phyloP scores from a whole-genome alignment of 768 basidiomycete genomes.

The Hygrocybe coccinea region DNA sequence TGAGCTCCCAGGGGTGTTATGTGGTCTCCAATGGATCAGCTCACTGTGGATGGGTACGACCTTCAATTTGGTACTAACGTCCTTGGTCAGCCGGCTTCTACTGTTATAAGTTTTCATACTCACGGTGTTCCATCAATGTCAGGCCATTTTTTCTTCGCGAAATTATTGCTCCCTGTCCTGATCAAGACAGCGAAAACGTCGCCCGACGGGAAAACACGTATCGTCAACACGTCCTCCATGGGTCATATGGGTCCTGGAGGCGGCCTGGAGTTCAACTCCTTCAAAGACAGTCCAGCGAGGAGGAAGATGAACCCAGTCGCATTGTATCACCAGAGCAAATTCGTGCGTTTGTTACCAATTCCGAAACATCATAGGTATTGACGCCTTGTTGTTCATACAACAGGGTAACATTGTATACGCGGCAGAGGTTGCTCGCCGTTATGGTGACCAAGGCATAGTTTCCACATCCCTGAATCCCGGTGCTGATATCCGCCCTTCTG shows the following conservation, averaged over 20 bases:
- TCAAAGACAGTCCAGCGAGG: slow-evolving; percentile 33
- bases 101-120: background rate
- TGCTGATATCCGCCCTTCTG: slow-evolving; percentile 4
- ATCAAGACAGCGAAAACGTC: slow-evolving; percentile 36
- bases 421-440: slow-evolving; percentile 43
- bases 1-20: slow-evolving; percentile 42
- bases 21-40: slow-evolving; percentile 32
- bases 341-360: slow-evolving; percentile 30
- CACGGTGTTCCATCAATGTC: too few relatives aligned
- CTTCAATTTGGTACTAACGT: slow-evolving; percentile 57
- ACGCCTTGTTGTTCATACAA: too few relatives aligned
- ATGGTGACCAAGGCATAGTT: slow-evolving; percentile 44
- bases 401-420: slow-evolving; percentile 46
- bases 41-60: slow-evolving; percentile 49
- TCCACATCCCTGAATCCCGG: slow-evolving; percentile 46
- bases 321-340: slow-evolving; percentile 41
- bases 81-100: slow-evolving; percentile 31
- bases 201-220: slow-evolving; percentile 40
- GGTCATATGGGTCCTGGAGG: slow-evolving; percentile 29
- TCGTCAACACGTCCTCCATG: slow-evolving; percentile 45
- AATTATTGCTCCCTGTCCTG: slow-evolving; percentile 46
- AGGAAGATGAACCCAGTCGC: slow-evolving; percentile 13
- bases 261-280: slow-evolving; percentile 37
- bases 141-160: slow-evolving; percentile 50
- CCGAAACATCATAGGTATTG: background rate